Percentiles rank a stretch among this genome's conserved stretches.
These are phyloP conservation scores for Pseudonitzschia pungens DNA, from an alignment of 108 stramenopile genomes.

Conservation along the genomic window DNA sequence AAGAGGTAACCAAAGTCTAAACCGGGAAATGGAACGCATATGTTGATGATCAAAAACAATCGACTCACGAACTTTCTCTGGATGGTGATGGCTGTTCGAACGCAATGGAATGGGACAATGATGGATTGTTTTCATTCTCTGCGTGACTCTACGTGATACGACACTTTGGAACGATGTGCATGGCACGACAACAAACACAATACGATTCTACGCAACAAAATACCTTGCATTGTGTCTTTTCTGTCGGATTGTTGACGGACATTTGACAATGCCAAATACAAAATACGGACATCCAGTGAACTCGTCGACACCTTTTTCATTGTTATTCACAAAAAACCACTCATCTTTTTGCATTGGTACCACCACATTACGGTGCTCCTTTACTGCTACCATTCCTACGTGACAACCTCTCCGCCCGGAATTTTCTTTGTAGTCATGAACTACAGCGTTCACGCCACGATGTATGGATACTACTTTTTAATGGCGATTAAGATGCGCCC, in stretches of 20 bases:
- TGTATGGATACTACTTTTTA: constrained; percentile 99
- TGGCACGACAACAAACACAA: background rate
- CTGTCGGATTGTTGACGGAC: background rate
- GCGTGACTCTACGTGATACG: background rate
- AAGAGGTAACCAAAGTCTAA: background rate
- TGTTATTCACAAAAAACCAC: constrained; percentile 93
- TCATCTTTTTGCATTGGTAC: constrained; percentile 97
- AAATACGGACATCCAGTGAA: constrained; percentile 55
- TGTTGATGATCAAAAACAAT: background rate
- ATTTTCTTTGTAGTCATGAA: constrained; percentile 98
- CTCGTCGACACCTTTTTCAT: constrained; percentile 96
- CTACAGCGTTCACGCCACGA: constrained; percentile 96
- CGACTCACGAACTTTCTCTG: background rate
- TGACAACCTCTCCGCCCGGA: constrained; percentile 74
- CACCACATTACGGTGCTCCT: constrained; percentile 95
- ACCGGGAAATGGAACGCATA: background rate
- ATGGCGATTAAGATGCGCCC: constrained; percentile 81
- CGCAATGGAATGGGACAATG: too few relatives aligned
- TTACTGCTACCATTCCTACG: constrained; percentile 96
- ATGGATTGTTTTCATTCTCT: too few relatives aligned
- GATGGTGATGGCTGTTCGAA: background rate
- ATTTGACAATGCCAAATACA: background rate
- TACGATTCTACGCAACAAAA: background rate
- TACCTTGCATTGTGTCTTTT: background rate
- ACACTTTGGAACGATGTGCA: background rate